Base-by-base conservation (phyloP, 768 basidiomycete genomes). In the Paxillus ammoniavirescens region DNA sequence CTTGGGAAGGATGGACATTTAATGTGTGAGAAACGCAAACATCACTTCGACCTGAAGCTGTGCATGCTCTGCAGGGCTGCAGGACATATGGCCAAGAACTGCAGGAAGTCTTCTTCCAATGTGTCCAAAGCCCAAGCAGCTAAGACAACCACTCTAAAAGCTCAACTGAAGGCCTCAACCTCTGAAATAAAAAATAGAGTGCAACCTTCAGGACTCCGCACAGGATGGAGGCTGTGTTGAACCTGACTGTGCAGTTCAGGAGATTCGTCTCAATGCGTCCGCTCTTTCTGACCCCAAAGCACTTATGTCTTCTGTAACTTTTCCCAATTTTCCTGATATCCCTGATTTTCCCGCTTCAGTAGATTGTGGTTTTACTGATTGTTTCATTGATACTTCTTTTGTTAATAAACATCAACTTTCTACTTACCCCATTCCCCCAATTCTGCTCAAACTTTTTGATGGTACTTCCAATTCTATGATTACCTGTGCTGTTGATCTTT, bases 111-210 rank as follows among this genome's bases (percentile, higher is more conserved):
- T 1, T 8, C 36, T 5, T 40, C 17, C 5, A 13, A 21, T 8
- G 13, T 31, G 0, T 33, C 37, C 2, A 50, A 44, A 9, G 47
- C 41, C 15, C 30, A 12, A 12, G 51, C 51, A 5, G n/a, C 28
- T 3, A 41, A 18, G 9, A 36, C 21, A 1, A 8, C 0, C 1
- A 26, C 53, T 17, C 31, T 26, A 4, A 44, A 47, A 46, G 1
- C 44, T 12, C 21, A 54, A 40, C 42, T 4, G 1, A 4, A 36
- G 43, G 41, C 15, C 43, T 42, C 46, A 17, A 31, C 31, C 31
- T 5, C 18, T 1, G 37, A 49, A 47, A 2, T 42, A 55, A 58
- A 54, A 52, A 55, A 49, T 55, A 55, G 54, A 9, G 9, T 0
- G 33, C 14, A n/a, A 38, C 40, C 46, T 30, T 5, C 18, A 0